Conservation (phyloP, 2,329 filamentous ascomycete genomes). For the Cordyceps cateniannulata region DNA sequence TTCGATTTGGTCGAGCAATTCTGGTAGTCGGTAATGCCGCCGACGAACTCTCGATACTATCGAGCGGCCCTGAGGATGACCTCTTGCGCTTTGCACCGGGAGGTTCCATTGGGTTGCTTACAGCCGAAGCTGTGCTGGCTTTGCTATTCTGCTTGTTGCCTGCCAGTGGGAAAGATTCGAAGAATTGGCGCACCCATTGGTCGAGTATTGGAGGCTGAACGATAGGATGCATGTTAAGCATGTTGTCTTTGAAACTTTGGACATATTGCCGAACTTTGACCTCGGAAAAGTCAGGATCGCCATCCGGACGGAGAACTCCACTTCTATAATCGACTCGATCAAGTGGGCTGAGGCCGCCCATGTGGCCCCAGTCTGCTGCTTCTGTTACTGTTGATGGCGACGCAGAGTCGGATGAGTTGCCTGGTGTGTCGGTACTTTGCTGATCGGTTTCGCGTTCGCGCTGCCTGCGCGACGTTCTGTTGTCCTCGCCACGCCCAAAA, state of each 20-base stretch:
- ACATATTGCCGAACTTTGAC: slow-evolving; percentile 47
- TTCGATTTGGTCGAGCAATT: slow-evolving; percentile 51
- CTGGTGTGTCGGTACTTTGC: slow-evolving; percentile 34
- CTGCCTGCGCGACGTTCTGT: slow-evolving; percentile 47
- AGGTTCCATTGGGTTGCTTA: slow-evolving; percentile 22
- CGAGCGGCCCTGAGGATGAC: slow-evolving; percentile 33
- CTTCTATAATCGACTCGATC: slow-evolving; percentile 33
- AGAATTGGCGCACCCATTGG: slow-evolving; percentile 46
- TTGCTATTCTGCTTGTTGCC: slow-evolving; percentile 24
- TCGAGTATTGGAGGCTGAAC: slow-evolving; percentile 48
- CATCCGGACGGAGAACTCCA: slow-evolving; percentile 34
- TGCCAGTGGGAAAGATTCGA: slow-evolving; percentile 38
- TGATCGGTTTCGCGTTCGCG: slow-evolving; percentile 31
- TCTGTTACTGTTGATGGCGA: slow-evolving; percentile 48
- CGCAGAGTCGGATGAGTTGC: slow-evolving; percentile 46
- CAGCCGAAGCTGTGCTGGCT: slow-evolving; percentile 26
- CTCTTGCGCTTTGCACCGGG: slow-evolving; percentile 50
- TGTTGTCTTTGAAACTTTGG: slow-evolving; percentile 51
- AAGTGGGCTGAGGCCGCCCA: slow-evolving; percentile 44
- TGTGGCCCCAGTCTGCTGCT: slow-evolving; percentile 52
- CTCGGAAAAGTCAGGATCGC: slow-evolving; percentile 49
- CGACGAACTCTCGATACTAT: slow-evolving; percentile 24
- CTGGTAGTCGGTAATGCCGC: slow-evolving; percentile 28
- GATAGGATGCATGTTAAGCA: slow-evolving; percentile 61
- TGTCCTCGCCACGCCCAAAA: slow-evolving; percentile 73